phyloP scores from a whole-genome alignment of 2,329 filamentous ascomycete genomes.

The Aspergillus niger region DNA sequence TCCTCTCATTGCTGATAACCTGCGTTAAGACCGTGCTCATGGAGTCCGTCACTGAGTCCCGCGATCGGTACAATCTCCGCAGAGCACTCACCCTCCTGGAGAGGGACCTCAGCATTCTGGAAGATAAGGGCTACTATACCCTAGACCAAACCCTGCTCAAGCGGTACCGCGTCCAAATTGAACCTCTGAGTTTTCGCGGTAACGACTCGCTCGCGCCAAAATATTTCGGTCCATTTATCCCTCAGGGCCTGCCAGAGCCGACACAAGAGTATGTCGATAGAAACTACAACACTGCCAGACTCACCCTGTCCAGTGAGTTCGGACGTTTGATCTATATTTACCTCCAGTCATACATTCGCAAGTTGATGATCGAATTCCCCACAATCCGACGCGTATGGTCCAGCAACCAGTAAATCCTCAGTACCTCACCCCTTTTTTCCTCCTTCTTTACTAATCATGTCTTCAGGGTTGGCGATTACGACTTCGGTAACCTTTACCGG shows the following conservation, averaged over 20 bases:
- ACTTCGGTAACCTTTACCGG: not conserved
- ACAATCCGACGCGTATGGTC: not conserved
- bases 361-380: not conserved
- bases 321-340: not conserved
- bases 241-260: not conserved
- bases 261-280: not conserved
- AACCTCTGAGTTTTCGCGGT: not conserved
- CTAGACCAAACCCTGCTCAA: not conserved
- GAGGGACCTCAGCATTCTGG: not conserved
- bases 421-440: not conserved
- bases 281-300: not conserved
- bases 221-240: not conserved
- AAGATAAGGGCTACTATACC: not conserved
- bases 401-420: not conserved
- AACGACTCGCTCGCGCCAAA: not conserved
- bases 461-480: constrained; percentile 1
- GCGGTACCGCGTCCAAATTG: not conserved
- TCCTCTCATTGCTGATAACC: too few relatives aligned
- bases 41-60: not conserved
- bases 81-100: not conserved
- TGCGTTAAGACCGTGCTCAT: not conserved
- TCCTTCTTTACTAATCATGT: not conserved
- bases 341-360: not conserved
- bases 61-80: not conserved
- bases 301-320: not conserved